A percentile compares a stretch with the other conserved stretches of the same genome.
Evolutionary conservation across 306 rosid genomes (phyloP).

Genomic region (Cicer judaicum): DNA sequence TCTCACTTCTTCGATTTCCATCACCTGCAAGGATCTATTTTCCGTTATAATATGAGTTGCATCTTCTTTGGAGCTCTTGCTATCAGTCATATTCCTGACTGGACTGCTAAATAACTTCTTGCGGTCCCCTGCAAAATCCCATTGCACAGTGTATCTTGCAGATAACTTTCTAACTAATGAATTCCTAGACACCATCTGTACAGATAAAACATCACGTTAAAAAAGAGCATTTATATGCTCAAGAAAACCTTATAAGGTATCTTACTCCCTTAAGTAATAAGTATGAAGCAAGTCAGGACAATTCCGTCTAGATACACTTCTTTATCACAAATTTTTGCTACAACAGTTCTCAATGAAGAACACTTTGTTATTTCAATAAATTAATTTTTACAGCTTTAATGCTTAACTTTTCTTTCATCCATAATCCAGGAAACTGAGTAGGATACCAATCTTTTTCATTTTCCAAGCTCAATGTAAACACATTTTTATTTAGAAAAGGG

Average conservation of each 20-base stretch:
- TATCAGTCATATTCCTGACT: slow-evolving; percentile 35
- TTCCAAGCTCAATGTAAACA: slow-evolving; percentile 7
- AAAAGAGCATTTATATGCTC: background rate
- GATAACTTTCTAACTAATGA: slow-evolving; percentile 57
- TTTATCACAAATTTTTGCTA: background rate
- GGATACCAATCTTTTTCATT: slow-evolving; percentile 5
- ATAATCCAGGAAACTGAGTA: slow-evolving; percentile 18
- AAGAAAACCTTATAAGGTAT: slow-evolving; percentile 14
- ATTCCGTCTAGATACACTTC: slow-evolving; percentile 18
- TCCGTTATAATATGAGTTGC: slow-evolving; percentile 39
- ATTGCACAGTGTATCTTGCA: slow-evolving; percentile 53
- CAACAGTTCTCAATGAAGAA: slow-evolving; percentile 12
- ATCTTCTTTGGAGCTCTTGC: slow-evolving; percentile 41
- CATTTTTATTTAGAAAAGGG: background rate
- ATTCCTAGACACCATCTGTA: slow-evolving; percentile 49
- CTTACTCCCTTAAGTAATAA: slow-evolving; percentile 17
- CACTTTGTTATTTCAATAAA: background rate
- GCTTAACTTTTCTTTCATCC: slow-evolving; percentile 28
- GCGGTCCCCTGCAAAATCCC: slow-evolving; percentile 55
- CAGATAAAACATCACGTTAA: slow-evolving; percentile 18
- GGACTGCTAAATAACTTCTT: slow-evolving; percentile 59
- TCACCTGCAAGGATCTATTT: slow-evolving; percentile 44
- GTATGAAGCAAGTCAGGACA: slow-evolving; percentile 38
- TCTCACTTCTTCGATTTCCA: slow-evolving; percentile 40
- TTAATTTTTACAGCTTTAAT: slow-evolving; percentile 24